Base-by-base conservation (phyloP, 805 yeast species). In the Saccharomyces jurei region DNA sequence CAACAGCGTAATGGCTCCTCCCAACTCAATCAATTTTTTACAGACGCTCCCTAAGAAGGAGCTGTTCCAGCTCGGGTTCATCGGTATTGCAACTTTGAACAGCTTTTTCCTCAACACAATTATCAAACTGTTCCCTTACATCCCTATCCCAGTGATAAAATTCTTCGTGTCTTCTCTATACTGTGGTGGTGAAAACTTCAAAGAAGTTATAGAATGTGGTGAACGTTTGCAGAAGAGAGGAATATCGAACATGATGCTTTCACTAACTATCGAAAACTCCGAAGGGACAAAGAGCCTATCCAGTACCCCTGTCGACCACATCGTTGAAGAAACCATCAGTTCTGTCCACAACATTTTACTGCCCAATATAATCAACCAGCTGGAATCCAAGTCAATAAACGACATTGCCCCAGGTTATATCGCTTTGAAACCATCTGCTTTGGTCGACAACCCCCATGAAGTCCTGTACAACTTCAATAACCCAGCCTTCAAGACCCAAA, bases 181-280 rank as follows among this genome's bases (percentile, higher is more conserved):
- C 73, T 86, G 95, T 67, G 98, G 98, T 44, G 98, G 98, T 54
- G 92, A 87, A 63, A 81, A 80, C 56, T 78, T 85, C 53, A 70
- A 71, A 10, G 87, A 90, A 59, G 94, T 91, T 13, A 75, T 81
- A 52, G 68, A 75, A 53, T 86, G 96, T 3, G 96, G 96, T 52
- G 73, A 76, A 53, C 75, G 81, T 55, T 77, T 91, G 60, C 76
- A 81, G 53, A 69, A 78, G 51, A 78, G 96, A 57, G 96, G 96
- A 9, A 87, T 90, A 65, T 82, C 87, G 61, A 92, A 91, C 75
- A 89, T 91, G 96, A 89, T 91, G 96, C 75, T 91, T n/a, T 86
- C 95, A 1, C 81, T 89, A 68, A 89, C 97, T 14, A 90, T 91
- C 52, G 98, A 91, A 72, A 96, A 94, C 54, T 85, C 97, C 52